Evolutionary conservation across 164 flowering plant species (phyloP), one percentile per base, ranked within the genome.

Genomic region (Stephania japonica): DNA sequence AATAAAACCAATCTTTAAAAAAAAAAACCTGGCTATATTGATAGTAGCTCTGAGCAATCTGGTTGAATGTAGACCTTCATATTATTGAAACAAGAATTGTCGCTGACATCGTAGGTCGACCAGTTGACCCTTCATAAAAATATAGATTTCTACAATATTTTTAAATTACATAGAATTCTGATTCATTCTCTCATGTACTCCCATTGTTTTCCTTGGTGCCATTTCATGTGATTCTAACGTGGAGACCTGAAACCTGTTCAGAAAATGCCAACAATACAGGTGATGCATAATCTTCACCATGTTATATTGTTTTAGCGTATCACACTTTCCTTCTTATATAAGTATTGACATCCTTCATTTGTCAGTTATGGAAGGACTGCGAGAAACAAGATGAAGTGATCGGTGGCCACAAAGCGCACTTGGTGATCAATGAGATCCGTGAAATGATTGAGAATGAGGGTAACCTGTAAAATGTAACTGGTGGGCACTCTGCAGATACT

Each of bases 181-280:
- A 18, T 49, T 6, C 7, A 16, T 19, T 12, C 16, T 38, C 42
- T 18, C 19, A 21, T 67, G 42, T 23, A 67, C 23, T 2, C 24
- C 41, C 47, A 50, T 38, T 26, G 41, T 6, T 13, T 24, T 44
- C 18, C 66, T 77, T 21, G 69, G n/a, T 13, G 65, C 67, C 80
- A 62, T 79, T 75, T 73, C 80, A 72, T 81, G 83, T 67, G 56
- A 75, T 65, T 75, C 53, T 62, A 65, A 13, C 38, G 16, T 68
- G 70, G 61, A 67, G 68, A 69, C 72, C 50, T 25, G 62, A 70
- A 78, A 82, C 62, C 50, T 76, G 42, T 67, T 72, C 92, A 94
- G 98, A 94, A 90, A 83, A 94, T 94, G 98, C 97, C 98, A 42
- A 87, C 93, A 11, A 85, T 94, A 78, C 97, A 93, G 94, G 98